Evolutionary conservation across 208 protist species (phyloP).

Genomic region (Leishmania guyanensis): DNA sequence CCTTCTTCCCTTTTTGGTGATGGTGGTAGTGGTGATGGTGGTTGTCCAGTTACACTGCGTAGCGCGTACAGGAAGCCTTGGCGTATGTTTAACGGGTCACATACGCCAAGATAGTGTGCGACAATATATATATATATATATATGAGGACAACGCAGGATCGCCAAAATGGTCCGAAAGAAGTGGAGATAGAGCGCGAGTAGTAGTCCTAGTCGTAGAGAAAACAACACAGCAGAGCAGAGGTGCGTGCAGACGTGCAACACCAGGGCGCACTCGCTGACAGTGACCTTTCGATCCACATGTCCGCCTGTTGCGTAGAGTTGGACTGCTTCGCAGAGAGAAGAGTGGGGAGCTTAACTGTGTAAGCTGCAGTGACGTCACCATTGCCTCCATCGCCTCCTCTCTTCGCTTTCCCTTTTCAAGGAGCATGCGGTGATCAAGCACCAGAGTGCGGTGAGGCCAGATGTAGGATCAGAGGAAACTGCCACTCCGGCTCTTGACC

Average conservation of each 20-base stretch:
- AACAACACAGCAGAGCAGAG: not conserved
- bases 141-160: not conserved
- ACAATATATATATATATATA: not conserved
- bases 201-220: not conserved
- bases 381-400: not conserved
- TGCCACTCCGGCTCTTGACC: no score
- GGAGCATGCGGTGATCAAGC: no score
- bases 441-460: no score
- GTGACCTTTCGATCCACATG: not conserved
- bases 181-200: not conserved
- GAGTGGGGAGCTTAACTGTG: not conserved
- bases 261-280: not conserved
- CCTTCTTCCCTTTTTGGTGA: not conserved
- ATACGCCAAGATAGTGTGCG: not conserved
- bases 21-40: not conserved
- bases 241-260: not conserved
- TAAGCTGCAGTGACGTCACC: not conserved
- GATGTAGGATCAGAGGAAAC: no score
- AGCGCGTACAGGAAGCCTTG: not conserved
- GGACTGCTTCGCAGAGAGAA: not conserved
- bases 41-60: not conserved
- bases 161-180: not conserved
- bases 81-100: no score
- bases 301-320: not conserved
- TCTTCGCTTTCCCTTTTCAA: not conserved